Evolutionary conservation across 352 stramenopile species (phyloP), one percentile per base, ranked within the genome.

Genomic region (Globisporangium parvum): DNA sequence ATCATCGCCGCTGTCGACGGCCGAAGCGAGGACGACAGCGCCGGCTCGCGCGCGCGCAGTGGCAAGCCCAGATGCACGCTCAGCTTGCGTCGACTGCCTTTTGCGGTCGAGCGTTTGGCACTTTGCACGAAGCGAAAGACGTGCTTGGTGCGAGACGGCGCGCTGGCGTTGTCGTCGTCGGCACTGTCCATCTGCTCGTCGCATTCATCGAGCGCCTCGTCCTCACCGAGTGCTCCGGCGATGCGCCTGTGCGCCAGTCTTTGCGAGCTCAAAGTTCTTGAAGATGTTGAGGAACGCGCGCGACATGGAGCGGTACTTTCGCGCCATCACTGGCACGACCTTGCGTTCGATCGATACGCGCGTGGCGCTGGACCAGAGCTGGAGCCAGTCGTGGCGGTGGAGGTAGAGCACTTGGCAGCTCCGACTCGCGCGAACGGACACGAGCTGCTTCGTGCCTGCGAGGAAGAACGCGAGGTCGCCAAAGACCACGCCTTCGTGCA

Each of bases 381-480:
- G 14, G 31, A 49, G 42, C 63, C 63, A 70, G 17, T 54, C 47
- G 33, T 35, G 47, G 24, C 49, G 58, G 33, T 67, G 44, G 8
- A 70, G 45, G 11, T 35, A 49, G 17, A 70, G 41, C 6, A 64
- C 40, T 35, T 70, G 59, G 14, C 53, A 67, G 37, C 59, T 70
- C 42, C 56, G 42, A 26, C 45, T 53, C 18, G 58, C 58, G 45
- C 63, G 63, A 31, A 63, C 47, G 0, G 52, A 64, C 10, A 51
- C 53, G 39, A 70, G 37, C 3, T 61, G 59, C 33, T 57, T 60
- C 11, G 55, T 57, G 6, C 55, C 58, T 5, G 47, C 20, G 15
- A 70, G 51, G 15, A 70, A 70, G 44, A 70, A 70, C 5, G 63
- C 35, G 33, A 70, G 28, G 20, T 70, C 63, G 31, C 63, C 63